Evolutionary conservation across 345 rosid species (phyloP).

Genomic region (Moricandia arvensis): DNA sequence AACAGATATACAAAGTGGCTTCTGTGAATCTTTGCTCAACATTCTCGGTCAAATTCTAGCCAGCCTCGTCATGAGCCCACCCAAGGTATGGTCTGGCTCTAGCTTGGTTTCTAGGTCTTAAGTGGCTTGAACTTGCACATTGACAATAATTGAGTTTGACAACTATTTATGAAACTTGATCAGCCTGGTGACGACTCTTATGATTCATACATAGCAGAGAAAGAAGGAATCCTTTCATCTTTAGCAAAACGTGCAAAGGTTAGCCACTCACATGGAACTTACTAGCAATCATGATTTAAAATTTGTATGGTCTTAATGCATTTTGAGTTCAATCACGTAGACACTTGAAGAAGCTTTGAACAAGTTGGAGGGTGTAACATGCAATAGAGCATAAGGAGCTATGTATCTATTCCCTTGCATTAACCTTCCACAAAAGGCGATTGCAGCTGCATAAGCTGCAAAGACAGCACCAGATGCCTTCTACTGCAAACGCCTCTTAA

Average conservation of each 20-base stretch:
- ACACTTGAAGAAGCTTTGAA: constrained; percentile 82
- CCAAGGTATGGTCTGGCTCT: too few species aligned
- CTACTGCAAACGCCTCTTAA: constrained; percentile 80
- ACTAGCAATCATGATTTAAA: background rate
- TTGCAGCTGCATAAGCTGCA: constrained; percentile 80
- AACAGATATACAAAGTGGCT: constrained; percentile 92
- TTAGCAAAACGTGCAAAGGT: constrained; percentile 93
- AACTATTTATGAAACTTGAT: constrained; percentile 22
- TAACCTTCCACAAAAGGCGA: constrained; percentile 68
- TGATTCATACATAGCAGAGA: constrained; percentile 70
- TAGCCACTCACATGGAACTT: constrained; percentile 11
- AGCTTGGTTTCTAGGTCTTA: background rate
- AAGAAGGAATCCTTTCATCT: constrained; percentile 82
- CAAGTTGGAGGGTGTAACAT: constrained; percentile 81
- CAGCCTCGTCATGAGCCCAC: constrained; percentile 98
- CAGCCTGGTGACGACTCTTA: constrained; percentile 93
- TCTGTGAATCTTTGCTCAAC: constrained; percentile 92
- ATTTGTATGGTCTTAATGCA: background rate
- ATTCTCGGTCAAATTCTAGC: constrained; percentile 97
- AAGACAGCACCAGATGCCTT: constrained; percentile 77
- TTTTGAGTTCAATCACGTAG: constrained; percentile 36
- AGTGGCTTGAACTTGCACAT: background rate
- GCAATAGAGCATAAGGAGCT: constrained; percentile 98
- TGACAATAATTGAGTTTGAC: background rate
- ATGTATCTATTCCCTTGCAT: constrained; percentile 93